Base-by-base conservation (phyloP, 805 yeast species). In the Sugiyamaella valdiviana region DNA sequence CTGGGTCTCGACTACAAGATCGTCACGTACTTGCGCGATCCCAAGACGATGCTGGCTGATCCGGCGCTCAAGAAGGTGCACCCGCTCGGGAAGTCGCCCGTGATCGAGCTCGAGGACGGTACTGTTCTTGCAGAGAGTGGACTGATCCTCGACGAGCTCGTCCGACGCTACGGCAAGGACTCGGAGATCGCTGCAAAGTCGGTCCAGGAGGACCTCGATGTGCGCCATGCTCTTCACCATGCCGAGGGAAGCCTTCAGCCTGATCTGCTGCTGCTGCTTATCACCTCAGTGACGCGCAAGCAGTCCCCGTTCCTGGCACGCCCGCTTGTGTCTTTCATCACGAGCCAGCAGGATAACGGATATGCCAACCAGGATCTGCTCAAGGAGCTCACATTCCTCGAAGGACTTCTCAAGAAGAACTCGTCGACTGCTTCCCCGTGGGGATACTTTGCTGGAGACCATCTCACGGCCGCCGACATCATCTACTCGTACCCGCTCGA, bases 51-150 rank as follows among this genome's bases (percentile, higher is more conserved):
- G 64, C 65, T 77, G 38, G 80, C 80, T 1, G 78, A 78, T 6
- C 66, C 67, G 1, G 79, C 68, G 29, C 63, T 82, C 36, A 69
- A 69, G 50, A 67, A 74, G 35, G 66, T 80, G 7, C 84, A 79
- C 57, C 83, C 85, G 6, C 63, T 78, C 19, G 89, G 88, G 0
- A 80, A 79, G 58, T 67, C 80, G 0, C 91, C 91, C 1, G 62
- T 82, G 1, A 53, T 84, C 39, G 82, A 77, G 52, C 32, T 26
- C 14, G 60, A 72, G 35, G 68, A 69, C 40, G 73, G 68, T 45
- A 57, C 53, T 24, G 59, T 66, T 2, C 53, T 80, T 41, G 79
- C 79, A 9, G 91, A 83, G 63, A 74, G 82, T 14, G 89, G 84
- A 2, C 69, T 71, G 41, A 81, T 83, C 39, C 61, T 78, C 43